Base-by-base conservation (phyloP, 2,329 filamentous ascomycete species). In the Cytospora schulzeri region DNA sequence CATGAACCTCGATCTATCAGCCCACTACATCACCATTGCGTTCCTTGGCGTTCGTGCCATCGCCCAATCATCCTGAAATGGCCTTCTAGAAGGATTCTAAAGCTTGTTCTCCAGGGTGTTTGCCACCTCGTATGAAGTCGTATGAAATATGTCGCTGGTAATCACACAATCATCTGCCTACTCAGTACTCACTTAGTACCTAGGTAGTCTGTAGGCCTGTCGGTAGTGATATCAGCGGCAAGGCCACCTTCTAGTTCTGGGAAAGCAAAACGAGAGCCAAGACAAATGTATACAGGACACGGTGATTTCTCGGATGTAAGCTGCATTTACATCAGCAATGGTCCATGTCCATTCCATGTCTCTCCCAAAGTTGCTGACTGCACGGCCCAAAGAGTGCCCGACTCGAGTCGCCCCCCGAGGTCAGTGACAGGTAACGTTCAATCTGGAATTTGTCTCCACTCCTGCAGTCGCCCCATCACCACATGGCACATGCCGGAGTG, bases 51-150 rank as follows among this genome's bases (percentile, higher is more conserved):
- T 24, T 9, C n/a, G 3, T 48, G 7, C 12, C 11, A n/a, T 24
- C 4, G 45, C 45, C 45, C 45, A 48, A 24, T 48, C 9, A 48
- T 22, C n/a, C 45, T 22, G 17, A 9, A 29, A 38, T 33, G 33
- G 54, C 55, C 31, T 57, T 53, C 61, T 63, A 63, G 61, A 63
- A 63, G 61, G 48, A 63, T 63, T 63, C 61, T 59, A 59, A 45
- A n/a, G 61, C 48, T 28, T 50, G 1, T 24, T 48, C 28, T 28
- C 7, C 33, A 11, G 17, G 17, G 12, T 3, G 48, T 41, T 41
- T 31, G 58, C 50, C 52, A 41, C 48, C 58, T 45, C 29, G 33
- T 51, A 48, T 26, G 24, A 11, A 60, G 45, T 52, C 57, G 57
- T 52, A 60, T 53, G 52, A 29, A 12, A 28, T 54, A n/a, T 24